phyloP scores from a whole-genome alignment of 257 asterid genomes.

The Ilex aquifolium region DNA sequence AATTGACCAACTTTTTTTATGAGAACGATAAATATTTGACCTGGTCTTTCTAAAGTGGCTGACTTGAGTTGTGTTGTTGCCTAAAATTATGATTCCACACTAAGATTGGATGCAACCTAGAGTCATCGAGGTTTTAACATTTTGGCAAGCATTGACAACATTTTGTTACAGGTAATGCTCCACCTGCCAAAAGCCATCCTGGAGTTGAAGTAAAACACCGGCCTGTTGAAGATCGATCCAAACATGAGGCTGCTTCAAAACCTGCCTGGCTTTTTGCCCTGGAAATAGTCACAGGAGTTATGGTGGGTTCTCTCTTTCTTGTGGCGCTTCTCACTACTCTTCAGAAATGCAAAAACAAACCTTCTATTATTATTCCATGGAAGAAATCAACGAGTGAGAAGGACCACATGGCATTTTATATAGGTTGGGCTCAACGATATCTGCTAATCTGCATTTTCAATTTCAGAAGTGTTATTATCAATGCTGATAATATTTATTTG shows the following conservation, averaged over 20 bases:
- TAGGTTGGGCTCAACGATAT: conserved; percentile 40
- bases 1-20: neutral
- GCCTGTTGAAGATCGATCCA: conserved; percentile 34
- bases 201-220: conserved; percentile 31
- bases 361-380: conserved; percentile 79
- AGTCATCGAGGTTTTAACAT: neutral
- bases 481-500: too few species aligned
- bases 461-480: too few species aligned
- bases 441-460: neutral
- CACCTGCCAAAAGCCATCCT: conserved; percentile 36
- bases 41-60: neutral
- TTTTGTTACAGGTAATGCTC: conserved; percentile 32
- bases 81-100: too few species aligned
- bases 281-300: conserved; percentile 66
- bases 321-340: conserved; percentile 49
- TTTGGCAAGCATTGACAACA: neutral
- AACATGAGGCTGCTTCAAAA: conserved; percentile 45
- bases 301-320: conserved; percentile 59
- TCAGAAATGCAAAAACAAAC: conserved; percentile 60
- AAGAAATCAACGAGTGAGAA: conserved; percentile 69
- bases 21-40: neutral
- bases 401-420: conserved; percentile 55
- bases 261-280: conserved; percentile 82
- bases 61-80: neutral
- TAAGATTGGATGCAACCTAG: too few species aligned